A percentile compares a stretch with the other conserved stretches of the same genome.
phyloP scores from a whole-genome alignment of 495 filamentous ascomycete genomes.

The Chaetomium tenue region DNA sequence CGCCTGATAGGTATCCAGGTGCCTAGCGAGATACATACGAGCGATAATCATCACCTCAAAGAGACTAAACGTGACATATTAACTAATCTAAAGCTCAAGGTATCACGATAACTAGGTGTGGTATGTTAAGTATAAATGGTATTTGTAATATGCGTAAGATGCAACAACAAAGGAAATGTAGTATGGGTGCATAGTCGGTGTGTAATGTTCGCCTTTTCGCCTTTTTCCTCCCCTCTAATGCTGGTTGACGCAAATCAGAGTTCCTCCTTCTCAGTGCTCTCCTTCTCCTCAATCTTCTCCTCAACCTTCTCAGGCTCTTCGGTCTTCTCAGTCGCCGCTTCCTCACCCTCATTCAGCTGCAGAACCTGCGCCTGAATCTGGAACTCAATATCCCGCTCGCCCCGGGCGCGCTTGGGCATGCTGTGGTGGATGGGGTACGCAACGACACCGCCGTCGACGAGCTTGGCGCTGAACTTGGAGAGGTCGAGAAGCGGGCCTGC shows the following conservation, averaged over 20 bases:
- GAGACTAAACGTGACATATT: no score
- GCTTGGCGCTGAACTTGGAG: slow-evolving; percentile 32
- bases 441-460: slow-evolving; percentile 33
- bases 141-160: neutral
- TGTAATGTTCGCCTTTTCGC: neutral
- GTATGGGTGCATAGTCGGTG: neutral
- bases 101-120: no score
- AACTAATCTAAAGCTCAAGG: no score
- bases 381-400: slow-evolving; percentile 33
- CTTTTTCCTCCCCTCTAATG: neutral
- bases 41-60: no score
- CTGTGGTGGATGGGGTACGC: slow-evolving; percentile 34
- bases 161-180: neutral
- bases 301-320: slow-evolving; percentile 16
- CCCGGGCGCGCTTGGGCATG: slow-evolving; percentile 18
- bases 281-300: slow-evolving; percentile 14
- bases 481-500: slow-evolving; percentile 33
- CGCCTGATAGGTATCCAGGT: no score
- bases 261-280: slow-evolving; percentile 20
- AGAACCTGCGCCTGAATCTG: slow-evolving; percentile 34
- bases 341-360: slow-evolving; percentile 25
- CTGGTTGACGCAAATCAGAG: neutral
- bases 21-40: no score
- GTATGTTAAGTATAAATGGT: neutral
- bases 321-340: slow-evolving; percentile 11